A percentile compares a stretch with the other conserved stretches of the same genome.
Conservation (phyloP, 495 filamentous ascomycete genomes). For the Talaromyces stipitatus region DNA sequence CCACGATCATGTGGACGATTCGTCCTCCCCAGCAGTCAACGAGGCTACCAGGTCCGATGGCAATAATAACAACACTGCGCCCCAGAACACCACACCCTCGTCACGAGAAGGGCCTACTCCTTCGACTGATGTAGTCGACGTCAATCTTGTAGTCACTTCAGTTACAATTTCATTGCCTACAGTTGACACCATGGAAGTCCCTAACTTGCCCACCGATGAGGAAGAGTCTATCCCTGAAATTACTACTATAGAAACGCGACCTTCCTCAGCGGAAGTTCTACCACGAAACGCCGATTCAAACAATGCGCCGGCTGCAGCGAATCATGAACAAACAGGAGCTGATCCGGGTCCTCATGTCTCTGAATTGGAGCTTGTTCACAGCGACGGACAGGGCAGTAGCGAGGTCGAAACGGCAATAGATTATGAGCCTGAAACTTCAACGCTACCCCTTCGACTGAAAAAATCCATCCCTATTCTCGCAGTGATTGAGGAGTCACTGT, state of each 20-base stretch:
- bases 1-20: not conserved
- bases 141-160: not conserved
- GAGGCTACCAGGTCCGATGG: not conserved
- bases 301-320: not conserved
- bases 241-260: not conserved
- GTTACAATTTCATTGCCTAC: not conserved
- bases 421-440: not conserved
- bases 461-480: not conserved
- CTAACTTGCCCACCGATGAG: not conserved
- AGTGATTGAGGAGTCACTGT: not conserved
- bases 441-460: not conserved
- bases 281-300: not conserved
- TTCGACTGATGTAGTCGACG: not conserved
- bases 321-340: not conserved
- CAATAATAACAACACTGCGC: not conserved
- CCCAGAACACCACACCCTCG: not conserved
- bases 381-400: not conserved
- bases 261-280: not conserved
- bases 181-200: not conserved
- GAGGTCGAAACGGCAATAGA: not conserved
- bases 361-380: not conserved
- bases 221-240: not conserved
- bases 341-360: not conserved
- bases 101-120: not conserved
- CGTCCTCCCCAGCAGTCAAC: not conserved